These are phyloP conservation scores for Aspergillus neotritici DNA, from an alignment of 2,329 filamentous ascomycete genomes.

Conservation along the genomic window DNA sequence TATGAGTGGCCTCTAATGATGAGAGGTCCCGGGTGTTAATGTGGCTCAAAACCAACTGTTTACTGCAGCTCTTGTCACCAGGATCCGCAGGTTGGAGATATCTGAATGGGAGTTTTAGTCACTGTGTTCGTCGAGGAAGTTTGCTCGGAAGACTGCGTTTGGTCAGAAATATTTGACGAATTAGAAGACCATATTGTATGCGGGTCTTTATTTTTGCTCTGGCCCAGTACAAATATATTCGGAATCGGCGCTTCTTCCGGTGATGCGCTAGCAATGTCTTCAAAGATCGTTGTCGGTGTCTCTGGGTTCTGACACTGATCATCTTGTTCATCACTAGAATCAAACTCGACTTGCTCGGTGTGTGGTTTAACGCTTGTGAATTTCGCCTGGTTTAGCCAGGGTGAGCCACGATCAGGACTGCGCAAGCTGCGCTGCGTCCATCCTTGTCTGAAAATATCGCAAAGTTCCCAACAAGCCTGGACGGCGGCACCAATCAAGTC, in stretches of 20 bases:
- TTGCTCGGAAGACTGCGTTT: slow-evolving; percentile 60
- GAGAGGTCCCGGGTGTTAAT: slow-evolving; percentile 56
- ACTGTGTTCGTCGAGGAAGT: slow-evolving; percentile 43
- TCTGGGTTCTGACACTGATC: slow-evolving; percentile 54
- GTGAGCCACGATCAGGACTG: slow-evolving; percentile 69
- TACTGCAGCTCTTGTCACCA: slow-evolving; percentile 79
- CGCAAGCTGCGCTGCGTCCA: slow-evolving; percentile 75
- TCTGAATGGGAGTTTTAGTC: slow-evolving; percentile 53
- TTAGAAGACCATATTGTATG: slow-evolving; percentile 65
- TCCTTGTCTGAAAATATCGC: slow-evolving; percentile 85
- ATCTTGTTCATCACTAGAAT: slow-evolving; percentile 21
- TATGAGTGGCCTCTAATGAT: slow-evolving; percentile 64
- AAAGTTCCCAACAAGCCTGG: slow-evolving; percentile 91
- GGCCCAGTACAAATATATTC: slow-evolving; percentile 82
- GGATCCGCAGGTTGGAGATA: slow-evolving; percentile 67
- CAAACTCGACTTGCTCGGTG: slow-evolving; percentile 39
- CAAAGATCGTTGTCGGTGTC: slow-evolving; percentile 91
- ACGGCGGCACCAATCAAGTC: slow-evolving; percentile 82
- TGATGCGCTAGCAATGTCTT: slow-evolving; percentile 81
- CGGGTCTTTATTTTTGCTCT: slow-evolving; percentile 51
- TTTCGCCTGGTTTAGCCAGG: slow-evolving; percentile 69
- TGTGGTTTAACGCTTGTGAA: slow-evolving; percentile 59
- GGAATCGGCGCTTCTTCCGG: slow-evolving; percentile 73
- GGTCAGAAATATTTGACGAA: slow-evolving; percentile 70
- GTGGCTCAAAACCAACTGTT: slow-evolving; percentile 70